Evolutionary conservation across 208 protist genomes (phyloP), one percentile per base, ranked within the genome.

Genomic region (Blechomonas ayalai): DNA sequence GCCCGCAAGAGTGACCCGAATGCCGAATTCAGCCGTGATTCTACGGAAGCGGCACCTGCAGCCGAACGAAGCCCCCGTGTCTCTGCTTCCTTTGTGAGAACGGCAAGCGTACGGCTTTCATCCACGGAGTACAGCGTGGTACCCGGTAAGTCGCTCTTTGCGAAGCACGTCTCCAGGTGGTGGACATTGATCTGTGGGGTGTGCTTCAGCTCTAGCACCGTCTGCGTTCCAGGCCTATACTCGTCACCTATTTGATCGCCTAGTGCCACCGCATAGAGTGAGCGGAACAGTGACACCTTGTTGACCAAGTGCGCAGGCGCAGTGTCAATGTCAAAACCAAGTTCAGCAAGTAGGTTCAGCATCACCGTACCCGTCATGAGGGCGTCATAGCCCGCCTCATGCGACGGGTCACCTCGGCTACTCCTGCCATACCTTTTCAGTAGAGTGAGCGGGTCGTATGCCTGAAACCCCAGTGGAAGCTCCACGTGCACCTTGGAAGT

Each of bases 381-480:
- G 4, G 80, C 74, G 34, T 89, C 80, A 49, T 78, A 89, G 9
- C 72, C 80, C 24, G 80, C 80, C 43, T 89, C 75, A 55, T 89
- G 80, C 16, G 56, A 48, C 8, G 52, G 32, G 12, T 16, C 32
- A 13, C 16, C 29, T 33, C 26, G 15, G n/a, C 49, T 40, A 25
- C 37, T 25, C 13, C 12, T 15, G 34, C 35, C 37, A 4, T 22
- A 7, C 20, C 3, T 34, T 26, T 49, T 39, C 18, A 67, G 20
- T 38, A 71, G 20, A 4, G 62, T 59, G 8, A 86, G 39, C 20
- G 72, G 60, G 53, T 74, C 64, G 61, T 86, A 86, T 18, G 53
- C 24, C 37, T 78, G 42, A 48, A 86, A 86, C 1, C 77, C 77
- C 18, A 86, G 49, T 22, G 77, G 77, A 29, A 86, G 58, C 26